These are phyloP conservation scores for Candida methanosorbosa DNA, from an alignment of 805 yeast species.

Conservation along the genomic window DNA sequence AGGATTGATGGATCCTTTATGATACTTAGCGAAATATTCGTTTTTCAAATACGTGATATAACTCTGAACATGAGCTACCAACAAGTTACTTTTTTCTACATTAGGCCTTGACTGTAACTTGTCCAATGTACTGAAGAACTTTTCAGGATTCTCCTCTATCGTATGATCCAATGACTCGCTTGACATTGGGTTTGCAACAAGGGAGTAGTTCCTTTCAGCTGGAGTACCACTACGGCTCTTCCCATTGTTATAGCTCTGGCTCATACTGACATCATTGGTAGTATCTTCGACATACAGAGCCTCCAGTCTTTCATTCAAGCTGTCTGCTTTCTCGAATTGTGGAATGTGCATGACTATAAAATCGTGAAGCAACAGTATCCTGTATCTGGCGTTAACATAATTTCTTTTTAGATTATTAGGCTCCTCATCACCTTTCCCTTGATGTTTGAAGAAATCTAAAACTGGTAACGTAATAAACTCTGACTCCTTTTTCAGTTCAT, in stretches of 20 bases:
- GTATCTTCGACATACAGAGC: too few relatives aligned
- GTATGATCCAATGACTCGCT: too few relatives aligned
- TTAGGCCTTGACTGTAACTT: slow-evolving; percentile 2
- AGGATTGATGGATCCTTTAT: slow-evolving; percentile 10
- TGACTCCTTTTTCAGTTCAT: slow-evolving; percentile 1
- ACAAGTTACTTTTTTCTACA: slow-evolving; percentile 1
- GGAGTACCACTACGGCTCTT: too few relatives aligned
- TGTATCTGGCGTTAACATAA: slow-evolving; percentile 5
- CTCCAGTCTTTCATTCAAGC: neutral
- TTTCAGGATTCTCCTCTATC: slow-evolving; percentile 1
- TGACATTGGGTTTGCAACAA: too few relatives aligned
- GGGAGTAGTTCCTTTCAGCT: too few relatives aligned
- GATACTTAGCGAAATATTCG: slow-evolving; percentile 10
- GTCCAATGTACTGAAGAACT: slow-evolving; percentile 4
- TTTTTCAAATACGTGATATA: slow-evolving; percentile 6
- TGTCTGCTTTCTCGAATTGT: neutral
- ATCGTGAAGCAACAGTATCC: slow-evolving; percentile 13
- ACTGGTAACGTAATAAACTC: neutral
- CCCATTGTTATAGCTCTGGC: too few relatives aligned
- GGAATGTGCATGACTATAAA: slow-evolving; percentile 8
- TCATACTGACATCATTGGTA: too few relatives aligned
- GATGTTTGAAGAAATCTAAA: neutral
- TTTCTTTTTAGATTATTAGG: neutral
- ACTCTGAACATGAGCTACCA: neutral
- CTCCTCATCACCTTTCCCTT: neutral